These are phyloP conservation scores for Calvatia gigantea DNA, from an alignment of 768 basidiomycete genomes.

Conservation along the genomic window DNA sequence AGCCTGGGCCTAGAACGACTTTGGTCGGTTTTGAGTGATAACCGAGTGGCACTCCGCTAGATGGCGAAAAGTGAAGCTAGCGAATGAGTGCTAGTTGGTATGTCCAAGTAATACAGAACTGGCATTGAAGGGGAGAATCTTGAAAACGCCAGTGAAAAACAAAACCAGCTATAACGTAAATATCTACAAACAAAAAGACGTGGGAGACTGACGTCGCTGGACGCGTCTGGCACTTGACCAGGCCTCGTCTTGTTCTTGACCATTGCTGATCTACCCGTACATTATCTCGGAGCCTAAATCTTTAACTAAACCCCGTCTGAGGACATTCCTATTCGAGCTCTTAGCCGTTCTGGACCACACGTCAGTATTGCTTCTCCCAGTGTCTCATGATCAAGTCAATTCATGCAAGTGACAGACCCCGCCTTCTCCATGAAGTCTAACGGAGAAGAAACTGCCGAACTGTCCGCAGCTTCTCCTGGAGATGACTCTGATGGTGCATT, in stretches of 20 bases:
- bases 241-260: background rate
- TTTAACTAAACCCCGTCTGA: background rate
- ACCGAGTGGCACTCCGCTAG: no score
- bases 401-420: background rate
- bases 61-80: no score
- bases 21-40: background rate
- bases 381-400: background rate
- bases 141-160: background rate
- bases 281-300: background rate
- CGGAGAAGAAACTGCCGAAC: slow-evolving; percentile 21
- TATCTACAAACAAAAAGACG: slow-evolving; percentile 2
- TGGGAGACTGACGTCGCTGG: slow-evolving; percentile 11
- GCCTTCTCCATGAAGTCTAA: slow-evolving; percentile 8
- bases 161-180: background rate
- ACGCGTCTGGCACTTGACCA: background rate
- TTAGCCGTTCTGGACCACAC: background rate
- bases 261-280: background rate
- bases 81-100: no score
- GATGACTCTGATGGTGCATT: slow-evolving; percentile 63
- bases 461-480: slow-evolving; percentile 43
- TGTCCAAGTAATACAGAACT: no score
- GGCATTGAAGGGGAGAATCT: background rate
- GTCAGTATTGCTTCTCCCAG: background rate
- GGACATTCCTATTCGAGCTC: background rate
- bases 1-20: no score